Conservation (phyloP, 2,329 filamentous ascomycete genomes). For the Exserohilum rostratum region DNA sequence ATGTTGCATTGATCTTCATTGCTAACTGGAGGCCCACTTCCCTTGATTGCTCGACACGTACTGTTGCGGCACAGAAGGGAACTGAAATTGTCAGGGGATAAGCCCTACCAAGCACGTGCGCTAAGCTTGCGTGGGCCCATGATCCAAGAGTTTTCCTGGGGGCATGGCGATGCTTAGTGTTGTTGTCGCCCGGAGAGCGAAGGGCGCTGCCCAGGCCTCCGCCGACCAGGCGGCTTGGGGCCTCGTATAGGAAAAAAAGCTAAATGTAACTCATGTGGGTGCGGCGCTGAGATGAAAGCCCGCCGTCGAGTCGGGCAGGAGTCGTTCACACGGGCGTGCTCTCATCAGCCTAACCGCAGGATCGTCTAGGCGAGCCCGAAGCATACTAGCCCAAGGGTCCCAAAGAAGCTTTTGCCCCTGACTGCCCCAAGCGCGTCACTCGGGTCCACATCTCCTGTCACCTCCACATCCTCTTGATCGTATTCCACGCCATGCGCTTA, state of each 20-base stretch:
- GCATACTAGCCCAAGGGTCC: conserved; percentile 20
- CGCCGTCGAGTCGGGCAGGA: conserved; percentile 12
- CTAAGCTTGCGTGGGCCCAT: conserved; percentile 21
- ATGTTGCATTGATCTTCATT: background rate
- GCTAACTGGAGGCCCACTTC: conserved; percentile 5
- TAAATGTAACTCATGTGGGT: background rate
- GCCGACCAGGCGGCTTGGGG: background rate
- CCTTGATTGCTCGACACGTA: conserved; percentile 3
- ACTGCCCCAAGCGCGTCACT: conserved; percentile 17
- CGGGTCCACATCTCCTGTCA: conserved; percentile 22
- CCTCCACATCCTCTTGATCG: conserved; percentile 23
- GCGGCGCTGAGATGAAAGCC: conserved; percentile 1
- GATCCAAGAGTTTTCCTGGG: conserved; percentile 17
- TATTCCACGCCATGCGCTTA: conserved; percentile 25
- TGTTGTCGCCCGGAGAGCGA: background rate
- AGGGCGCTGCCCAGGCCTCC: background rate
- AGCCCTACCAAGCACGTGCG: conserved; percentile 25
- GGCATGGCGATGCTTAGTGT: conserved; percentile 37
- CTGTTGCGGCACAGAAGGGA: conserved; percentile 9
- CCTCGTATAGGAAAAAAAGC: too few species aligned
- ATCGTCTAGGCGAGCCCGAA: conserved; percentile 12
- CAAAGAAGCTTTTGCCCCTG: conserved; percentile 13
- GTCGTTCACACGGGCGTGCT: conserved; percentile 11
- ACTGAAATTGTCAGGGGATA: conserved; percentile 23
- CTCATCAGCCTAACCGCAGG: conserved; percentile 10